Evolutionary conservation across 108 stramenopile species (phyloP).

Genomic region (Cyclotella sp.): DNA sequence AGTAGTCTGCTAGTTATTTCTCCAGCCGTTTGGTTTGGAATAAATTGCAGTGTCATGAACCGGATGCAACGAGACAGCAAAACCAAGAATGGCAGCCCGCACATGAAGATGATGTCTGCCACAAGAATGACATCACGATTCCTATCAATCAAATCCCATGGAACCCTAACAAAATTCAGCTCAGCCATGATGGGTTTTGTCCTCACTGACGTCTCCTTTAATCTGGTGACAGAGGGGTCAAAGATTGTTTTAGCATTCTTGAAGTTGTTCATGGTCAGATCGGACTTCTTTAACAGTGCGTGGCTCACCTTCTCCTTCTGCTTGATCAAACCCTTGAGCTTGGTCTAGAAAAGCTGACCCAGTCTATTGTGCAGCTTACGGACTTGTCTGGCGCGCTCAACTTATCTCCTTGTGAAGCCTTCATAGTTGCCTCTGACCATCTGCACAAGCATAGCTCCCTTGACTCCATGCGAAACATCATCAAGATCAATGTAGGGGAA

Average conservation of each 20-base stretch:
- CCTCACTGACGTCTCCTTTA: background rate
- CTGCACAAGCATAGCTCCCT: constrained; percentile 13
- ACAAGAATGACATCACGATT: background rate
- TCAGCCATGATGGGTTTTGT: too few species aligned
- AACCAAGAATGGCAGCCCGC: background rate
- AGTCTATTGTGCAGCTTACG: too few species aligned
- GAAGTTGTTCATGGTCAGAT: too few species aligned
- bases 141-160: background rate
- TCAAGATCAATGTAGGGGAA: constrained; percentile 15
- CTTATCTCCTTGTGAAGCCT: too few species aligned
- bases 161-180: background rate
- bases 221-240: background rate
- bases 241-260: too few species aligned
- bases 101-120: too few species aligned
- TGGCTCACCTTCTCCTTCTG: too few species aligned
- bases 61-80: constrained; percentile 6
- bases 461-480: background rate
- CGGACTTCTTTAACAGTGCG: too few species aligned
- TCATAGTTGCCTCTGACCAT: background rate
- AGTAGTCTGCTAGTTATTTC: constrained; percentile 11
- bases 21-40: constrained; percentile 8
- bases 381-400: too few species aligned
- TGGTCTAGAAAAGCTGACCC: too few species aligned
- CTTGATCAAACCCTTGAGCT: too few species aligned
- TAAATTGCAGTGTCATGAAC: constrained; percentile 21